Conservation (phyloP, 257 asterid species). For the Capsicum rhomboideum region DNA sequence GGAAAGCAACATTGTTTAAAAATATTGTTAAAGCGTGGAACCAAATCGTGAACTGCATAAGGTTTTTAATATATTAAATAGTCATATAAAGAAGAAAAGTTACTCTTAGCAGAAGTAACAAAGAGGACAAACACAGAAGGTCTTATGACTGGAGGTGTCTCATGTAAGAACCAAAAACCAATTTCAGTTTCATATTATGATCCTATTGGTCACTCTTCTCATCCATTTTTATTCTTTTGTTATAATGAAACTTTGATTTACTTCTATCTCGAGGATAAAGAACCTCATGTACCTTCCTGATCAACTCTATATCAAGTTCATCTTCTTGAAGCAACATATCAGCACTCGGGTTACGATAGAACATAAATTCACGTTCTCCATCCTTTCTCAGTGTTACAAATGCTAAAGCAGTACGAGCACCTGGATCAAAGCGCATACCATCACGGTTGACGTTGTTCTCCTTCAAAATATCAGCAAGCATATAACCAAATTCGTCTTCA, state of each 20-base stretch:
- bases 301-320: slow-evolving; percentile 76
- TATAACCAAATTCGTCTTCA: slow-evolving; percentile 95
- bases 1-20: not conserved
- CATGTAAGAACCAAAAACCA: not conserved
- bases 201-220: not conserved
- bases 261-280: not conserved
- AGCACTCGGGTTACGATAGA: slow-evolving; percentile 97
- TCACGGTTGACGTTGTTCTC: slow-evolving; percentile 79
- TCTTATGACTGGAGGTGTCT: not conserved
- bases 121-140: not conserved
- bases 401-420: slow-evolving; percentile 97
- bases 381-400: slow-evolving; percentile 88
- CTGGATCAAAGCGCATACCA: slow-evolving; percentile 95
- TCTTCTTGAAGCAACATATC: slow-evolving; percentile 80
- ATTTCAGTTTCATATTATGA: not conserved
- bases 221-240: not conserved
- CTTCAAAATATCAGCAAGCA: slow-evolving; percentile 91
- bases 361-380: slow-evolving; percentile 99
- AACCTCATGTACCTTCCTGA: slow-evolving; percentile 57
- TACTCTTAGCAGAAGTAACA: not conserved
- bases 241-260: not conserved
- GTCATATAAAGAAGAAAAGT: not conserved
- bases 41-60: not conserved
- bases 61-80: not conserved
- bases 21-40: not conserved